These are phyloP conservation scores for Leptosphaerulina australis DNA, from an alignment of 2,329 filamentous ascomycete species.

Conservation along the genomic window DNA sequence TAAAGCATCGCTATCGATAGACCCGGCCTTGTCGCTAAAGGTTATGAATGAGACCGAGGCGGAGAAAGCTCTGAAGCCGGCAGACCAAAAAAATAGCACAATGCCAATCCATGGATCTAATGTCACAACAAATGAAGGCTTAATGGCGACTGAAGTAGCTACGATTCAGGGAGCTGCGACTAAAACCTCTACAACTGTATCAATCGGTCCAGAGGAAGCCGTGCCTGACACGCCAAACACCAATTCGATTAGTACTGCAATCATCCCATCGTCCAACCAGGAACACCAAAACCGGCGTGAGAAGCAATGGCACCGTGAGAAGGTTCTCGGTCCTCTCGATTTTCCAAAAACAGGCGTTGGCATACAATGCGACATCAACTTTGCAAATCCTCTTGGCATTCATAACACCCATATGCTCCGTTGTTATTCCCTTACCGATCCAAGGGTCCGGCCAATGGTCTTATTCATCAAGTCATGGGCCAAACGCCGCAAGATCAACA, in stretches of 20 bases:
- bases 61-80: conserved; percentile 7
- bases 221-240: conserved; percentile 28
- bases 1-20: conserved; percentile 18
- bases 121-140: not conserved
- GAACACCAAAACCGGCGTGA: conserved; percentile 33
- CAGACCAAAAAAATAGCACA: conserved; percentile 6
- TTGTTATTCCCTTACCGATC: conserved; percentile 81
- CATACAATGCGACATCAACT: conserved; percentile 93
- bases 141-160: not conserved
- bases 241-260: conserved; percentile 1
- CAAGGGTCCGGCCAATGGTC: conserved; percentile 76
- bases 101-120: not conserved
- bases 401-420: conserved; percentile 83
- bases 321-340: conserved; percentile 64
- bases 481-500: conserved; percentile 83
- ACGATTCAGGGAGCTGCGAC: not conserved
- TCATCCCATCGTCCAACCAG: conserved; percentile 13
- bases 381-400: conserved; percentile 80
- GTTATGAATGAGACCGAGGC: conserved; percentile 17
- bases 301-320: conserved; percentile 54
- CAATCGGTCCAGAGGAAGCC: conserved; percentile 29
- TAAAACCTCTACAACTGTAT: conserved; percentile 4
- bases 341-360: conserved; percentile 78
- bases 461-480: conserved; percentile 92
- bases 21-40: conserved; percentile 20